Conservation (phyloP, 2,329 filamentous ascomycete species). For the Fusarium sp. region DNA sequence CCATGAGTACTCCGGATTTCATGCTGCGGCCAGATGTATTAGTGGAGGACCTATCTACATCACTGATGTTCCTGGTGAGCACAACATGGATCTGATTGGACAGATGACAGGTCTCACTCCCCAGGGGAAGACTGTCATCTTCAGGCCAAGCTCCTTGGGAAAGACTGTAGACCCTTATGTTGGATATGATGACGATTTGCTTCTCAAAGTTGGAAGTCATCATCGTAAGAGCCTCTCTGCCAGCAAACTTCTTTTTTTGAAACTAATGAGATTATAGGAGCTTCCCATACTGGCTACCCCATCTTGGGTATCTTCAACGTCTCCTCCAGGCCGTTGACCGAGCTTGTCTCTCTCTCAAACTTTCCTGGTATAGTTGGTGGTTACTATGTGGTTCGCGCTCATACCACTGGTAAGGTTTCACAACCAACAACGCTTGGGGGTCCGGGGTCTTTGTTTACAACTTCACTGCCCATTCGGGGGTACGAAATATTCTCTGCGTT, state of each 20-base stretch:
- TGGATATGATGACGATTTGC: constrained; percentile 76
- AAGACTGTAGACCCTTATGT: constrained; percentile 80
- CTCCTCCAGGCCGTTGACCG: constrained; percentile 69
- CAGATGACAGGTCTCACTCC: constrained; percentile 84
- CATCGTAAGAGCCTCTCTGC: constrained; percentile 65
- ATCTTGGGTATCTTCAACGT: constrained; percentile 91
- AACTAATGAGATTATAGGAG: constrained; percentile 50
- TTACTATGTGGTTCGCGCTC: constrained; percentile 79
- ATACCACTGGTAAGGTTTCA: constrained; percentile 74
- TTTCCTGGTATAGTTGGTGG: constrained; percentile 76
- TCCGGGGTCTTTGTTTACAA: constrained; percentile 65
- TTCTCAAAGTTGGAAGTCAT: constrained; percentile 85
- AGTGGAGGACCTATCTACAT: constrained; percentile 95
- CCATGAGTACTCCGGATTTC: constrained; percentile 80
- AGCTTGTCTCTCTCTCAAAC: constrained; percentile 75
- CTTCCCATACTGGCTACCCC: constrained; percentile 73
- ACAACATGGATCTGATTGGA: constrained; percentile 78
- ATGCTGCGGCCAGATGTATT: constrained; percentile 89
- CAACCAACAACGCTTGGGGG: constrained; percentile 59
- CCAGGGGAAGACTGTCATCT: constrained; percentile 79
- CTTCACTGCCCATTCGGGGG: constrained; percentile 72
- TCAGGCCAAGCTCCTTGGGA: constrained; percentile 81
- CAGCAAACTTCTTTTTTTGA: no score
- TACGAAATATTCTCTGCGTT: constrained; percentile 88
- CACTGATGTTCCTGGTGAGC: constrained; percentile 86